phyloP scores from a whole-genome alignment of 2,329 filamentous ascomycete genomes.

The Apiospora koreana region DNA sequence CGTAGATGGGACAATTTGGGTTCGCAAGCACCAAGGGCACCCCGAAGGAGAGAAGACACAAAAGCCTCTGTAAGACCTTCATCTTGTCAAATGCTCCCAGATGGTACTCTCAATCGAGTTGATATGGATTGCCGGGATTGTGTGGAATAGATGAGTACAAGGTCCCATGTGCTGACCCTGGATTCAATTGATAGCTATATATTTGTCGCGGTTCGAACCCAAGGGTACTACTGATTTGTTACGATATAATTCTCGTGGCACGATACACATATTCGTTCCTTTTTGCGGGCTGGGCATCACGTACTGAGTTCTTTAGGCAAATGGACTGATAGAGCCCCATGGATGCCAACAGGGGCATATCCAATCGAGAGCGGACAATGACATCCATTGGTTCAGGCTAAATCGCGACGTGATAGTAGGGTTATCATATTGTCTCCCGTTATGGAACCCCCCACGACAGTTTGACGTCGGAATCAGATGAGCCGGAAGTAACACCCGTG shows the following conservation, averaged over 20 bases:
- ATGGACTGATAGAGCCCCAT: not conserved
- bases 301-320: not conserved
- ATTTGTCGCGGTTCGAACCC: not conserved
- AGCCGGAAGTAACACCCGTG: not conserved
- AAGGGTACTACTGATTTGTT: not conserved
- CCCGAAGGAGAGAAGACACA: not conserved
- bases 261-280: not conserved
- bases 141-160: not conserved
- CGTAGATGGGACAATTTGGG: slow-evolving; percentile 12
- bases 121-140: not conserved
- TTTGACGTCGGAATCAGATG: not conserved
- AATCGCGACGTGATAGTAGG: not conserved
- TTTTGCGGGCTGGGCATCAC: not conserved
- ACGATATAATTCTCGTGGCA: not conserved
- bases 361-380: not conserved
- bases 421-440: not conserved
- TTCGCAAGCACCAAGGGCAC: not conserved
- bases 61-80: not conserved
- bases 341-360: not conserved
- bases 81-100: not conserved
- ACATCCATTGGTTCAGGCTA: not conserved
- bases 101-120: not conserved
- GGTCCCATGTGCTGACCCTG: not conserved
- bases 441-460: not conserved
- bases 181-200: not conserved